Percentiles rank a stretch among this genome's conserved stretches.
Conservation (phyloP, 495 filamentous ascomycete genomes). For the Oidiodendron maius region DNA sequence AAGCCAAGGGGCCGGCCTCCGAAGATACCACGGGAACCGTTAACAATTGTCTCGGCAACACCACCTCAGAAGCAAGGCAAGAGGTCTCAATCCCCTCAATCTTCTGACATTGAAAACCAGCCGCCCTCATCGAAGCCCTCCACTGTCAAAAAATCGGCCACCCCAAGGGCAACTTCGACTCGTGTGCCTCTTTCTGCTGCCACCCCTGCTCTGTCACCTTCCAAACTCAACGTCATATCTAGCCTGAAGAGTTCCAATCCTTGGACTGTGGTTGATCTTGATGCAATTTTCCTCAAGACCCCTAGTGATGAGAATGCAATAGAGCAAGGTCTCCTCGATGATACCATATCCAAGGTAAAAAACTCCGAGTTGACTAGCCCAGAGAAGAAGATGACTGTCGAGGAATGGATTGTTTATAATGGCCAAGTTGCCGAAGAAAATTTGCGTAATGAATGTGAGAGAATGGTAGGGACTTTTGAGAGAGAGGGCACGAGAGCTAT, state of each 20-base stretch:
- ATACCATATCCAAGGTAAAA: constrained; percentile 36
- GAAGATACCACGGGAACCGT: too few species aligned
- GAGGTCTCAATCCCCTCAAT: constrained; percentile 62
- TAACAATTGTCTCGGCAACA: constrained; percentile 11
- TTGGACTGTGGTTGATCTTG: constrained; percentile 72
- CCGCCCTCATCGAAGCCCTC: constrained; percentile 58
- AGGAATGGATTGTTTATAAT: constrained; percentile 84
- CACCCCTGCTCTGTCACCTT: constrained; percentile 59
- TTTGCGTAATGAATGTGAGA: constrained; percentile 74
- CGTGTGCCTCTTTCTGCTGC: constrained; percentile 42
- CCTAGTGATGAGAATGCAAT: constrained; percentile 9
- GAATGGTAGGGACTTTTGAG: constrained; percentile 74
- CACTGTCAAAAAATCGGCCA: constrained; percentile 13
- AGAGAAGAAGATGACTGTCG: constrained; percentile 86
- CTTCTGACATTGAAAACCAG: constrained; percentile 76
- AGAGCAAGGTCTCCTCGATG: constrained; percentile 9
- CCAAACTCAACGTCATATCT: constrained; percentile 52
- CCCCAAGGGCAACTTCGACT: constrained; percentile 27
- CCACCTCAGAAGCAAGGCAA: constrained; percentile 17
- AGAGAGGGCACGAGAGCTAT: constrained; percentile 73
- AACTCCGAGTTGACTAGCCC: constrained; percentile 57
- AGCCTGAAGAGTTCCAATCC: constrained; percentile 55
- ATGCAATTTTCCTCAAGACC: constrained; percentile 43
- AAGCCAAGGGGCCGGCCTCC: constrained; percentile 10
- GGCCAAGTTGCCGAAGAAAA: constrained; percentile 73